Evolutionary conservation across 2,329 filamentous ascomycete species (phyloP).

Genomic region (Botrytis hyacinthi): DNA sequence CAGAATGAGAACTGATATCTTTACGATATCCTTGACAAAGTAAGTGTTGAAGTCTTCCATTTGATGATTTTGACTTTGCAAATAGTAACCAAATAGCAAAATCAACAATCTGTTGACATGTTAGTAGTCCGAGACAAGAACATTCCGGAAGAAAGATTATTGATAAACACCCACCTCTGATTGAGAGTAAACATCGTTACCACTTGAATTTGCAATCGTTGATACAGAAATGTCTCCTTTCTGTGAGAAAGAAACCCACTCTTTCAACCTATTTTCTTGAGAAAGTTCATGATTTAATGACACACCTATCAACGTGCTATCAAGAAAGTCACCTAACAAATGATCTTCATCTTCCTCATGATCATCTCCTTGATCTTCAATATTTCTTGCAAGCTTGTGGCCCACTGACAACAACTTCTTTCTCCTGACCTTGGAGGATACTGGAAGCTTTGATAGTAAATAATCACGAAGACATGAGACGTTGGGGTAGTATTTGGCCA

Average conservation of each 20-base stretch:
- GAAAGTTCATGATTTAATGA: constrained; percentile 23
- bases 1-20: constrained; percentile 31
- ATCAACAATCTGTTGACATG: constrained; percentile 61
- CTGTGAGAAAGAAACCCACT: constrained; percentile 63
- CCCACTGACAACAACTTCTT: constrained; percentile 48
- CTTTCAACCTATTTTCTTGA: constrained; percentile 48
- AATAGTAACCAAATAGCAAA: constrained; percentile 79
- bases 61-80: constrained; percentile 49
- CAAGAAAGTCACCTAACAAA: constrained; percentile 31
- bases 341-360: constrained; percentile 19
- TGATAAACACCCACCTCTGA: constrained; percentile 54
- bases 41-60: constrained; percentile 64
- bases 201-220: constrained; percentile 46
- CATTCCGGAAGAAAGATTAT: constrained; percentile 19
- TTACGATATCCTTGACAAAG: constrained; percentile 80
- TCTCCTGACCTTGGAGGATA: constrained; percentile 60
- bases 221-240: constrained; percentile 58
- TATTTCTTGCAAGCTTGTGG: constrained; percentile 4
- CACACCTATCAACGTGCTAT: constrained; percentile 37
- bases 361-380: background rate
- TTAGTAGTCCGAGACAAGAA: constrained; percentile 18
- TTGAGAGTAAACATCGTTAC: constrained; percentile 53
- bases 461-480: constrained; percentile 69
- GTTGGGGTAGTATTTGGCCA: constrained; percentile 65
- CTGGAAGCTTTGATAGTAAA: constrained; percentile 63